These are phyloP conservation scores for Fusarium xyrophilum DNA, from an alignment of 2,329 filamentous ascomycete genomes.

Conservation along the genomic window DNA sequence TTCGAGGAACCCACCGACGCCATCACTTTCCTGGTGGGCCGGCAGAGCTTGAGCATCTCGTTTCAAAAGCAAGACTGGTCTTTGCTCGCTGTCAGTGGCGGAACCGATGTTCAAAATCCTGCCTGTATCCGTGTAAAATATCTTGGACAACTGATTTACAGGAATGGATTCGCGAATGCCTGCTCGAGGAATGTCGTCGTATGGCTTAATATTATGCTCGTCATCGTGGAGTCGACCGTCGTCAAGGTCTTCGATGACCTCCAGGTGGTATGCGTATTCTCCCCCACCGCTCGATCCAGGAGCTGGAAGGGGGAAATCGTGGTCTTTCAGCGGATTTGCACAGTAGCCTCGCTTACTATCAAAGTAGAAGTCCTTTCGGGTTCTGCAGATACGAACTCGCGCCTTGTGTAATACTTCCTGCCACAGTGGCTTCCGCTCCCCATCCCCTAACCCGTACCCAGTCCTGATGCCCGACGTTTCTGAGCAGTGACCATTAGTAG, in stretches of 20 bases:
- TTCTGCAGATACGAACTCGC: constrained; percentile 77
- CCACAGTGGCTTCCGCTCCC: constrained; percentile 76
- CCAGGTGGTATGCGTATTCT: constrained; percentile 77
- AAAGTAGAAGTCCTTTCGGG: constrained; percentile 53
- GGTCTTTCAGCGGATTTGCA: neutral
- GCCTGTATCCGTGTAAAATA: constrained; percentile 92
- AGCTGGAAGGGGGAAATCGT: neutral
- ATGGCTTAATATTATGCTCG: constrained; percentile 45
- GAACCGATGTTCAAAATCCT: constrained; percentile 81
- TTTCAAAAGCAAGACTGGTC: constrained; percentile 47
- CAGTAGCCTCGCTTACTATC: constrained; percentile 32
- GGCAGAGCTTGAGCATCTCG: constrained; percentile 36
- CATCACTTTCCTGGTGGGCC: neutral
- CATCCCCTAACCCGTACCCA: constrained; percentile 42
- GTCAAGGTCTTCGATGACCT: constrained; percentile 81
- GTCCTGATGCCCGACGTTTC: neutral
- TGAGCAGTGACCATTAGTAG: neutral
- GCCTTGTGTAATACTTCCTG: constrained; percentile 97
- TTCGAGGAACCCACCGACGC: constrained; percentile 49
- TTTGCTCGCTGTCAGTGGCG: constrained; percentile 56
- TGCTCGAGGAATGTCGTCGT: constrained; percentile 51
- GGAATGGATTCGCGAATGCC: constrained; percentile 63
- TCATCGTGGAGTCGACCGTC: constrained; percentile 62
- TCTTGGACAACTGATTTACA: constrained; percentile 74
- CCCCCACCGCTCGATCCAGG: constrained; percentile 1